These are phyloP conservation scores for Parastagonospora avenae DNA, from an alignment of 2,329 filamentous ascomycete species.

Conservation along the genomic window DNA sequence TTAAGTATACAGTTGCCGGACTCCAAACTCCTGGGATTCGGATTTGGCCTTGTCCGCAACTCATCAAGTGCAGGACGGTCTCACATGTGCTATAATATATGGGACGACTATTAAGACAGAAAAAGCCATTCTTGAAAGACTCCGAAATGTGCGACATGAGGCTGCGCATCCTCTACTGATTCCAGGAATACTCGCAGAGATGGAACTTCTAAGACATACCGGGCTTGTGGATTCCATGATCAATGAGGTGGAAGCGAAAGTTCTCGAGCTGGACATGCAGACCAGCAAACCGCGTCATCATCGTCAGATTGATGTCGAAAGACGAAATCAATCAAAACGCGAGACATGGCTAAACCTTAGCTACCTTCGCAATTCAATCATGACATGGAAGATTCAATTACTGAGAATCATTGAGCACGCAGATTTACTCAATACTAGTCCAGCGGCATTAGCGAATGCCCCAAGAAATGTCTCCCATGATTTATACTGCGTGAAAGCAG, in stretches of 20 bases:
- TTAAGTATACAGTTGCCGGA: constrained; percentile 26
- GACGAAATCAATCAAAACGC: constrained; percentile 14
- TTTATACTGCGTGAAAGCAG: no score
- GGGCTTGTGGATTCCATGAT: constrained; percentile 15
- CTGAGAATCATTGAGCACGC: constrained; percentile 14
- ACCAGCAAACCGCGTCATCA: neutral
- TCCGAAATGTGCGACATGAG: constrained; percentile 7
- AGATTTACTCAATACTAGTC: neutral
- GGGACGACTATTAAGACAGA: constrained; percentile 12
- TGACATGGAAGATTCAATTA: constrained; percentile 23
- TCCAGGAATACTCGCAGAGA: constrained; percentile 19
- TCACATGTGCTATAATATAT: constrained; percentile 22
- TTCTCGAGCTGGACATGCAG: constrained; percentile 15
- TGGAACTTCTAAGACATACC: constrained; percentile 15
- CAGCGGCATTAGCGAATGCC: no score
- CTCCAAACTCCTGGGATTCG: constrained; percentile 17
- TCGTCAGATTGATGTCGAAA: constrained; percentile 4
- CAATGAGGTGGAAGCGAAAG: constrained; percentile 16
- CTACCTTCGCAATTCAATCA: constrained; percentile 20
- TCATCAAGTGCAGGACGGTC: constrained; percentile 6
- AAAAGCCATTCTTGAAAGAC: constrained; percentile 9
- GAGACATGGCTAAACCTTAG: constrained; percentile 19
- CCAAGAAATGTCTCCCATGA: no score
- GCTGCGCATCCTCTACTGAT: constrained; percentile 19
- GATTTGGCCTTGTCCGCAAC: constrained; percentile 23